Percentiles rank a stretch among this genome's conserved stretches.
Evolutionary conservation across 2,329 filamentous ascomycete species (phyloP).

Genomic region (Pseudocercospora crystallina): DNA sequence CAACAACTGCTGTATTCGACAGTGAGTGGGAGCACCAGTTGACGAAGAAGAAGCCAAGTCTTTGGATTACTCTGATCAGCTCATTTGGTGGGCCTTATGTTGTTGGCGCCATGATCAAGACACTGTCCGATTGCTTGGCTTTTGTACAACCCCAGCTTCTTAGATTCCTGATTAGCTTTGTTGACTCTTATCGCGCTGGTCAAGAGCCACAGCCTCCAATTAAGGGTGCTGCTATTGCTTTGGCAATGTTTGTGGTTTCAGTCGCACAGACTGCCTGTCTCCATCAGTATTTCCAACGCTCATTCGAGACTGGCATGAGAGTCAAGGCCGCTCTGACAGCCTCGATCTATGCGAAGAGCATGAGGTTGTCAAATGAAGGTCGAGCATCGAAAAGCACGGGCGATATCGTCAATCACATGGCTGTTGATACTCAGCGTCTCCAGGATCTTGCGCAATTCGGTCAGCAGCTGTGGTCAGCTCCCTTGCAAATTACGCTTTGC

Average conservation of each 20-base stretch:
- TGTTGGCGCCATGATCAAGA: constrained; percentile 80
- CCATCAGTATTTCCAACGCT: constrained; percentile 95
- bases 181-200: constrained; percentile 68
- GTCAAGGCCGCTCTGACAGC: constrained; percentile 89
- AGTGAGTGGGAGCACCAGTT: constrained; percentile 76
- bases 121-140: constrained; percentile 79
- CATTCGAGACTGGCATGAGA: constrained; percentile 94
- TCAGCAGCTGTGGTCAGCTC: constrained; percentile 93
- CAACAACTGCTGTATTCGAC: constrained; percentile 69
- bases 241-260: constrained; percentile 89
- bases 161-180: constrained; percentile 78
- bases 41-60: constrained; percentile 68
- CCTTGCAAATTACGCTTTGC: constrained; percentile 93
- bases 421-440: constrained; percentile 91
- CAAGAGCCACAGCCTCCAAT: constrained; percentile 72
- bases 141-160: constrained; percentile 92
- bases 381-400: constrained; percentile 85
- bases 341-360: constrained; percentile 87
- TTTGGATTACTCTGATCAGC: constrained; percentile 83
- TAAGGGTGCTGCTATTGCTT: constrained; percentile 80
- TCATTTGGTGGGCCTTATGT: constrained; percentile 85
- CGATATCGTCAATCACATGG: constrained; percentile 99
- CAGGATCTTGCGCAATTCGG: constrained; percentile 94
- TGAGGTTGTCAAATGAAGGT: constrained; percentile 90
- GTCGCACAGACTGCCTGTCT: constrained; percentile 83